These are phyloP conservation scores for Amanita pseudoporphyria DNA, from an alignment of 768 basidiomycete genomes.

Conservation along the genomic window DNA sequence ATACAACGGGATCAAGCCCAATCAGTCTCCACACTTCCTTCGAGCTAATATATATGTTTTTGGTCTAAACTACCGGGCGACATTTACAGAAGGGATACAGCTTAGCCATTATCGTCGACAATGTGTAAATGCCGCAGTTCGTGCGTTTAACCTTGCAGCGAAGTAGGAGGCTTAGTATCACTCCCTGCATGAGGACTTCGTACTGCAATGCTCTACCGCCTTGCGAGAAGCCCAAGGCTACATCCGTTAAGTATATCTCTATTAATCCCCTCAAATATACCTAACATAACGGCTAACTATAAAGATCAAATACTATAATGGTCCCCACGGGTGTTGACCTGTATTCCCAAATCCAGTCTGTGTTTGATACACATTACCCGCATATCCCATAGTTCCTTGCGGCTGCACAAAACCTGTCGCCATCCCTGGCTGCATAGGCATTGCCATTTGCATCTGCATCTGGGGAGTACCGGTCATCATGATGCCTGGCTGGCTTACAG, in stretches of 20 bases:
- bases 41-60: no score
- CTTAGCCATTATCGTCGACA: no score
- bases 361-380: neutral
- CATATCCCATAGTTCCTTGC: neutral
- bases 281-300: constrained; percentile 19
- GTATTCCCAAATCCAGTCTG: constrained; percentile 1
- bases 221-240: no score
- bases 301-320: neutral
- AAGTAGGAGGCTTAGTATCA: no score
- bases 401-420: neutral
- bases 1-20: constrained; percentile 23
- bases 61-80: no score
- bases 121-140: no score
- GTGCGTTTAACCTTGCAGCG: no score
- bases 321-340: constrained; percentile 4
- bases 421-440: neutral
- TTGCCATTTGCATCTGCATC: constrained; percentile 7
- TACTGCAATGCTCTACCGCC: no score
- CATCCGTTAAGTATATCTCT: no score
- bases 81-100: no score
- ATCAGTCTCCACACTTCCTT: constrained; percentile 23
- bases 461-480: constrained; percentile 2
- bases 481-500: neutral
- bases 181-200: no score
- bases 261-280: no score